These are phyloP conservation scores for Daedaleopsis sinensis DNA, from an alignment of 768 basidiomycete species.

Conservation along the genomic window DNA sequence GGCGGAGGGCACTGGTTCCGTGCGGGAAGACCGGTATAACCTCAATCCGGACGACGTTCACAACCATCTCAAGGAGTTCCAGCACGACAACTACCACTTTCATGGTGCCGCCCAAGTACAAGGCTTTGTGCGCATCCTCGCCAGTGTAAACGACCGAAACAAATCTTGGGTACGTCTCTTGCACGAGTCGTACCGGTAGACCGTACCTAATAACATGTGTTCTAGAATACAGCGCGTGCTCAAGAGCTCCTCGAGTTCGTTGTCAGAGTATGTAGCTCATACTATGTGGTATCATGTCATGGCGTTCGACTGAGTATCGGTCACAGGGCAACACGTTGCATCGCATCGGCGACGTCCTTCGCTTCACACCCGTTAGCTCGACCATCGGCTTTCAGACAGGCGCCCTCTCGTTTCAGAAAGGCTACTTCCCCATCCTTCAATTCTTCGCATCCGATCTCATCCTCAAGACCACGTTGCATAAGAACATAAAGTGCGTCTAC, in stretches of 20 bases:
- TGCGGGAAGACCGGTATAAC: conserved; percentile 6
- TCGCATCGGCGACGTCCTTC: conserved; percentile 52
- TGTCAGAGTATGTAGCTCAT: conserved; percentile 43
- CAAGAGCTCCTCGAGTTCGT: conserved; percentile 46
- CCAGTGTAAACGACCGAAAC: conserved; percentile 18
- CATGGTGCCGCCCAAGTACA: conserved; percentile 44
- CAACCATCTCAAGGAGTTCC: conserved; percentile 44
- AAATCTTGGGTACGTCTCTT: conserved; percentile 22
- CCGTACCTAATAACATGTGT: conserved; percentile 39
- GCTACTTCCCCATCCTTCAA: conserved; percentile 57
- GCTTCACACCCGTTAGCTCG: conserved; percentile 45
- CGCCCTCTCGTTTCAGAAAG: conserved; percentile 60
- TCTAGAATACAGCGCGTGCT: conserved; percentile 47
- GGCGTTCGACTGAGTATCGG: too few species aligned
- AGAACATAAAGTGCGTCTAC: conserved; percentile 58
- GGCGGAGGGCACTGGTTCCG: not conserved
- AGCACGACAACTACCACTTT: conserved; percentile 49
- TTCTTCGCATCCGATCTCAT: conserved; percentile 63
- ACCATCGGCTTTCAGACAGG: conserved; percentile 32
- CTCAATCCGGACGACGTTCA: conserved; percentile 53
- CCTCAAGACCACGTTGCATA: conserved; percentile 55
- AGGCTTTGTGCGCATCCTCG: conserved; percentile 37
- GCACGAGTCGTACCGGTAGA: not conserved
- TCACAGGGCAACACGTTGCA: conserved; percentile 53
- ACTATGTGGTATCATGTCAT: too few species aligned